Base-by-base conservation (phyloP, 768 basidiomycete species). In the Porpolomopsis calyptriformis region DNA sequence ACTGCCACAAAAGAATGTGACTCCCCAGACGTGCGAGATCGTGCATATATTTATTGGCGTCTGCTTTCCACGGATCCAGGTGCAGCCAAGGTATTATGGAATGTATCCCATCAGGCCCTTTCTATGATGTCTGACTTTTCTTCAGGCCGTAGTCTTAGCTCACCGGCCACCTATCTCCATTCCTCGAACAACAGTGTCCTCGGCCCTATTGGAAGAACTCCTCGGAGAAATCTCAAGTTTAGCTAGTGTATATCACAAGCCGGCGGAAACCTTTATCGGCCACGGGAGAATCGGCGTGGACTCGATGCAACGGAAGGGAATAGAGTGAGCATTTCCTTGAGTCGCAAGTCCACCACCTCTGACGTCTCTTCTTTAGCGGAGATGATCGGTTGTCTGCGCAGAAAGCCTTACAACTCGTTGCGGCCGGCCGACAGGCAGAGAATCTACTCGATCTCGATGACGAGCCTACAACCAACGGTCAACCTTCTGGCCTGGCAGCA, bases 1-100 rank as follows among this genome's bases (percentile, higher is more conserved):
- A 92, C 90, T 0, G 96, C 96, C 0, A 99, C 96, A 2, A 97
- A 92, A 58, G 91, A 92, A 54, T 96, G 92, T 54, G 96, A 99
- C 56, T 92, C 85, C 4, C 89, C 96, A 10, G 94, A 98, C 60
- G 89, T 99, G 12, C 76, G 96, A 34, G 96, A 99, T 61, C 75
- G 93, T 40, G 96, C 96, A 1, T 99, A 98, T 59, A 94, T 98
- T 33, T 98, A 98, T 58, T 99, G 96, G 96, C 74, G 96, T 50
- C 58, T 99, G 51, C 63, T 99, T 22, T 94, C 90, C 4, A 92
- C 90, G 46, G 94, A 99, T 62, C 89, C 93, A 1, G 88, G 79
- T 2, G 91, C 94, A 14, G 94, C 96, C 0, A 99, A 97, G 74
- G 92, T 88, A 50, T 40, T 67, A 50, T 9, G 8, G 45, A 29